These are phyloP conservation scores for Venturia carpophila DNA, from an alignment of 2,329 filamentous ascomycete species.

Conservation along the genomic window DNA sequence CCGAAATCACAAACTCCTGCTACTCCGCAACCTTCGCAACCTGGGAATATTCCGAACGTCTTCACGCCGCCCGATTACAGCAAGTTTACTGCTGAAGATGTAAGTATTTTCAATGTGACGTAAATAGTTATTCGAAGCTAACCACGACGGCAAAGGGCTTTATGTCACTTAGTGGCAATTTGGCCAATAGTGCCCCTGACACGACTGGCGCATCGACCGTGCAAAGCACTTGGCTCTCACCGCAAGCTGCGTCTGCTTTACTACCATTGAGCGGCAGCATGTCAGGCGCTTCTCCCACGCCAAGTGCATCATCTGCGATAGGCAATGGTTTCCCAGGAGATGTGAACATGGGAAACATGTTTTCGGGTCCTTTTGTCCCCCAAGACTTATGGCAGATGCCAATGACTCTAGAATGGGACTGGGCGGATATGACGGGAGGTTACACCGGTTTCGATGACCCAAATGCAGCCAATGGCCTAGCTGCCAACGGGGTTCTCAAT, in stretches of 20 bases:
- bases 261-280: background rate
- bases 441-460: conserved; percentile 13
- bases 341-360: conserved; percentile 36
- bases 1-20: conserved; percentile 7
- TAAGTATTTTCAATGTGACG: background rate
- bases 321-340: background rate
- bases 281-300: background rate
- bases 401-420: conserved; percentile 91
- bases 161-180: background rate
- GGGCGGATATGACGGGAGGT: conserved; percentile 43
- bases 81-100: conserved; percentile 14
- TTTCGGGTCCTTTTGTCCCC: conserved; percentile 81
- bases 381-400: conserved; percentile 94
- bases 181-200: background rate
- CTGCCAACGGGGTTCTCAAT: conserved; percentile 14
- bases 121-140: background rate
- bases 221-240: conserved; percentile 5
- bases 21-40: conserved; percentile 16
- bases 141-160: background rate
- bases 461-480: background rate
- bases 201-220: background rate
- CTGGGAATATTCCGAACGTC: conserved; percentile 20
- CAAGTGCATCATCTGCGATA: conserved; percentile 4
- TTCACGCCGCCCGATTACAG: conserved; percentile 19
- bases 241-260: conserved; percentile 5